Conservation (phyloP, 2,329 filamentous ascomycete genomes). For the Clonostachys rosea region DNA sequence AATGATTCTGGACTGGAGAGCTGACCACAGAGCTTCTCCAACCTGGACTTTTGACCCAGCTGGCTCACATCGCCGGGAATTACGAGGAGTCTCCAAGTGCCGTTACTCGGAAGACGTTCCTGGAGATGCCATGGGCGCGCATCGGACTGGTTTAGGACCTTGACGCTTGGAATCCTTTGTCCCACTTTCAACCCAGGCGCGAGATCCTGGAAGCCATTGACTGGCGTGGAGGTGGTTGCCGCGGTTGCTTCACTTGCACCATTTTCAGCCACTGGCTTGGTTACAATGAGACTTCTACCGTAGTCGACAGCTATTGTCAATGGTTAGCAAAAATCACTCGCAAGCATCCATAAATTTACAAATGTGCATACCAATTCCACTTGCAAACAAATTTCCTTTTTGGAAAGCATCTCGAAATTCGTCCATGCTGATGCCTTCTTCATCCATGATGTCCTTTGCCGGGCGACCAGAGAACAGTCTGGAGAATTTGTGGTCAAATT, state of each 20-base stretch:
- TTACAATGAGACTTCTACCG: constrained; percentile 47
- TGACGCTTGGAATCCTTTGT: constrained; percentile 53
- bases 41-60: constrained; percentile 31
- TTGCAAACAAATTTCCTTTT: constrained; percentile 56
- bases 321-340: neutral
- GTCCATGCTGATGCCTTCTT: constrained; percentile 55
- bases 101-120: constrained; percentile 48
- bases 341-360: neutral
- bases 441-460: constrained; percentile 54
- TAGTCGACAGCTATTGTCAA: constrained; percentile 46
- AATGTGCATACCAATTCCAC: constrained; percentile 34
- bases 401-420: constrained; percentile 58
- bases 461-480: constrained; percentile 50
- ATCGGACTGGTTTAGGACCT: constrained; percentile 54
- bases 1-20: constrained; percentile 9
- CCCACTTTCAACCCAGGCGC: constrained; percentile 39
- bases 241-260: constrained; percentile 41
- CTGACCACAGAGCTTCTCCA: constrained; percentile 43
- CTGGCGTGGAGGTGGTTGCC: constrained; percentile 8
- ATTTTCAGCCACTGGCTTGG: constrained; percentile 38
- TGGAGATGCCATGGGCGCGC: constrained; percentile 56
- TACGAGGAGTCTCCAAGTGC: constrained; percentile 53
- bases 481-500: constrained; percentile 55
- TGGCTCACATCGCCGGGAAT: constrained; percentile 55
- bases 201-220: constrained; percentile 4